Evolutionary conservation across 176 grass and related monocot genomes (phyloP).

Genomic region (Urochloa ruziziensis): DNA sequence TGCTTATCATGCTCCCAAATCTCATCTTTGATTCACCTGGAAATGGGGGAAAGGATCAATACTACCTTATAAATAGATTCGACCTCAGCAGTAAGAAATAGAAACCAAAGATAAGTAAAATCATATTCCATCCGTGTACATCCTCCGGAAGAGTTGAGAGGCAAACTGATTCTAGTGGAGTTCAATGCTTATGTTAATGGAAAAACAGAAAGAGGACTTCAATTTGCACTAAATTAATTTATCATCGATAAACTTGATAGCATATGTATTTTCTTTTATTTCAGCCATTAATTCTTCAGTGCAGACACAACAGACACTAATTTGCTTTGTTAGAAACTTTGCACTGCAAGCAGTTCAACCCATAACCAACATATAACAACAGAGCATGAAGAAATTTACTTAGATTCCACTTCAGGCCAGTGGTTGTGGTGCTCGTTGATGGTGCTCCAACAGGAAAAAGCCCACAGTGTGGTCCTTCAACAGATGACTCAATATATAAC

Average conservation of each 20-base stretch:
- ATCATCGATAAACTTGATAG: constrained; percentile 9
- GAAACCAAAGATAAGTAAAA: not conserved
- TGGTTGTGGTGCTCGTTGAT: constrained; percentile 59
- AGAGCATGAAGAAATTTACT: constrained; percentile 43
- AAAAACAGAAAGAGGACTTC: not conserved
- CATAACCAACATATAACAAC: constrained; percentile 1
- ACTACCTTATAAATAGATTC: not conserved
- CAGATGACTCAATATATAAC: constrained; percentile 54
- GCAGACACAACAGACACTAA: not conserved
- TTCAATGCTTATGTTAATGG: not conserved
- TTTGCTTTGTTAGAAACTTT: not conserved
- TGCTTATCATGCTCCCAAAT: constrained; percentile 77
- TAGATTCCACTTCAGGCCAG: constrained; percentile 64
- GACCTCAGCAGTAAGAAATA: not conserved
- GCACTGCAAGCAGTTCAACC: not conserved
- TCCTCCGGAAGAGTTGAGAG: not conserved
- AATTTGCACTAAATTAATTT: not conserved
- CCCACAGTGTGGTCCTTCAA: constrained; percentile 69
- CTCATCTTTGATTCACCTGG: constrained; percentile 65
- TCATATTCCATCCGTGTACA: not conserved
- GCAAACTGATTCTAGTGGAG: not conserved
- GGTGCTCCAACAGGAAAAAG: constrained; percentile 65
- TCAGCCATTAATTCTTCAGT: not conserved
- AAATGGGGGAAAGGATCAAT: not conserved
- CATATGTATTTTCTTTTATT: not conserved